These are phyloP conservation scores for Anisodus tanguticus DNA, from an alignment of 257 asterid genomes.

Conservation along the genomic window DNA sequence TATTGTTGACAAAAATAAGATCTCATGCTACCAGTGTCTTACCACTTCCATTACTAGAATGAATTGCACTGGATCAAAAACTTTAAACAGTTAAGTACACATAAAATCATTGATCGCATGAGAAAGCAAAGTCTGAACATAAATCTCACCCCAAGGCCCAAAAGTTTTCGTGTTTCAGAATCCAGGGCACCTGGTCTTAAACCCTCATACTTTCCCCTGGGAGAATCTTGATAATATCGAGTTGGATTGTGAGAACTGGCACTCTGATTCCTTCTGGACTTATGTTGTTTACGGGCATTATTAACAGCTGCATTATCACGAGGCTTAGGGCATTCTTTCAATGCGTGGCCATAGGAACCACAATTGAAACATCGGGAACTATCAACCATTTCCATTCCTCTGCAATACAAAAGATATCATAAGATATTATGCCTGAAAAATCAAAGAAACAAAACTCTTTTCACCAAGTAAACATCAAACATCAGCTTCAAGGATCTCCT, in stretches of 20 bases:
- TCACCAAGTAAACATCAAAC: background rate
- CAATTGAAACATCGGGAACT: slow-evolving; percentile 94
- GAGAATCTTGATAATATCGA: slow-evolving; percentile 83
- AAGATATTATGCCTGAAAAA: slow-evolving; percentile 27
- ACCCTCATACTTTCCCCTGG: slow-evolving; percentile 87
- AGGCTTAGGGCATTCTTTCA: slow-evolving; percentile 92
- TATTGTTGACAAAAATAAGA: background rate
- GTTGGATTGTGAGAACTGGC: slow-evolving; percentile 67
- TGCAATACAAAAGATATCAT: slow-evolving; percentile 48
- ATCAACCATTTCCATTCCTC: slow-evolving; percentile 55
- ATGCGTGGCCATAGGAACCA: slow-evolving; percentile 83
- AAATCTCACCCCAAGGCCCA: slow-evolving; percentile 87
- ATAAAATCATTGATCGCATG: background rate
- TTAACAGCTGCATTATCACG: slow-evolving; percentile 82
- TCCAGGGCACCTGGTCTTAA: slow-evolving; percentile 84
- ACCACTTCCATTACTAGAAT: slow-evolving; percentile 21
- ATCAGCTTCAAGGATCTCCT: slow-evolving; percentile 15
- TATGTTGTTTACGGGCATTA: slow-evolving; percentile 86
- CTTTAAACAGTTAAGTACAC: background rate
- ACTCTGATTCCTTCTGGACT: slow-evolving; percentile 59
- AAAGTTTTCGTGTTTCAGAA: slow-evolving; percentile 74
- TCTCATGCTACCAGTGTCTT: background rate
- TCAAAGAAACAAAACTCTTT: background rate
- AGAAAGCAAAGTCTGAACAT: slow-evolving; percentile 5
- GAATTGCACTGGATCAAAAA: slow-evolving; percentile 17